Evolutionary conservation across 805 yeast species (phyloP).

Genomic region (Spencermartinsiella europaea): DNA sequence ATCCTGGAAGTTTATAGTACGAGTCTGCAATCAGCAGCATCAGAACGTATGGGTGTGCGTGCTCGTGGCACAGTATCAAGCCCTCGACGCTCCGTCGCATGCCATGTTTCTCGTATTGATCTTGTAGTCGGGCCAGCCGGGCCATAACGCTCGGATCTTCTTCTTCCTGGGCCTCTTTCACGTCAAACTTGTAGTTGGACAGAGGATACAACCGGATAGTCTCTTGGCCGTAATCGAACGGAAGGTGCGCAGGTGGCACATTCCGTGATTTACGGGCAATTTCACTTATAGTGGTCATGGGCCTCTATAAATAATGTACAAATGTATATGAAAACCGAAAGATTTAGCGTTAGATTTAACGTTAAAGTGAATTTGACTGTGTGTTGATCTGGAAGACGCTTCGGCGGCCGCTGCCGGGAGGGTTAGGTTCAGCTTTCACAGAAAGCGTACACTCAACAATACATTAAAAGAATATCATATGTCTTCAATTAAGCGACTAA

Average conservation of each 20-base stretch:
- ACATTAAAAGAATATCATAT: too few relatives aligned
- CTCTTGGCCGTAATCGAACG: slow-evolving; percentile 21
- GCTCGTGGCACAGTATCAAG: slow-evolving; percentile 30
- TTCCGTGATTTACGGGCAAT: slow-evolving; percentile 20
- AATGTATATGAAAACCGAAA: neutral
- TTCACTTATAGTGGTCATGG: slow-evolving; percentile 38
- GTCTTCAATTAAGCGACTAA: too few relatives aligned
- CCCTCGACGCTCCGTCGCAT: slow-evolving; percentile 32
- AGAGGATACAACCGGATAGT: slow-evolving; percentile 30
- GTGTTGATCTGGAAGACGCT: neutral
- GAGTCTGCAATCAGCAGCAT: slow-evolving; percentile 27
- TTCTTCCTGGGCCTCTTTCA: slow-evolving; percentile 30
- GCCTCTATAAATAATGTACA: neutral
- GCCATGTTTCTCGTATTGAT: slow-evolving; percentile 27
- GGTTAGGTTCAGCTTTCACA: too few relatives aligned
- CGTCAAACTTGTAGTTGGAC: slow-evolving; percentile 29
- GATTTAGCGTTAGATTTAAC: too few relatives aligned
- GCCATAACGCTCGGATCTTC: slow-evolving; percentile 23
- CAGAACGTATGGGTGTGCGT: slow-evolving; percentile 31
- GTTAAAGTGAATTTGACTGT: too few relatives aligned
- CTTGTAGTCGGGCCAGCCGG: slow-evolving; percentile 26
- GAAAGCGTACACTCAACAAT: too few relatives aligned
- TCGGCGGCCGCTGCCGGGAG: neutral
- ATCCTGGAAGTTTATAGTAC: slow-evolving; percentile 26
- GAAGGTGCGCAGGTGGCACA: slow-evolving; percentile 14